phyloP scores from a whole-genome alignment of 2,329 filamentous ascomycete species.

The Bimuria novae-zelandiae region DNA sequence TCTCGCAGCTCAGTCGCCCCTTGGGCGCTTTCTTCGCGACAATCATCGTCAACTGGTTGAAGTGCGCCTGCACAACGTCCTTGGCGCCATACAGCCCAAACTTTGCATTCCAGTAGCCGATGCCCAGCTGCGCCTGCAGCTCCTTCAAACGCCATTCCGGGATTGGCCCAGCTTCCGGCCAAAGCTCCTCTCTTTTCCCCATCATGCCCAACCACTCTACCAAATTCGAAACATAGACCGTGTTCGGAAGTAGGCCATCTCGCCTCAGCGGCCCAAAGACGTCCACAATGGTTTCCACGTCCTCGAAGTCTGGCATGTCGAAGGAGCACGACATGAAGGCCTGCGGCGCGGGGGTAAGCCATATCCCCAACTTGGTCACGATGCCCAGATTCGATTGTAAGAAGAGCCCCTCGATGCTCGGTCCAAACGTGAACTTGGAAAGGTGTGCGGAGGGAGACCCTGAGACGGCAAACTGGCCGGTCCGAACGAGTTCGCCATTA shows the following conservation, averaged over 20 bases:
- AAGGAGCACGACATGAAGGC: slow-evolving; percentile 55
- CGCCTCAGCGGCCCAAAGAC: slow-evolving; percentile 52
- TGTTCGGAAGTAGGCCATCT: slow-evolving; percentile 50
- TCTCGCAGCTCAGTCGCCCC: slow-evolving; percentile 44
- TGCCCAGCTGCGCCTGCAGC: slow-evolving; percentile 48
- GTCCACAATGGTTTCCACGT: slow-evolving; percentile 53
- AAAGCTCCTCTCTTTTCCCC: slow-evolving; percentile 51
- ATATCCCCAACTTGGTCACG: slow-evolving; percentile 48
- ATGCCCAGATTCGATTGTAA: slow-evolving; percentile 59
- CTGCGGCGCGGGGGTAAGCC: slow-evolving; percentile 44
- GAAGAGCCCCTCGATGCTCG: slow-evolving; percentile 53
- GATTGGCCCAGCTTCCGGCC: slow-evolving; percentile 51
- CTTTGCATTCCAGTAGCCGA: slow-evolving; percentile 53
- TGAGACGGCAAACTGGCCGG: slow-evolving; percentile 48
- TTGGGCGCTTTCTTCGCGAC: slow-evolving; percentile 43
- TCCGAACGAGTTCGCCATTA: slow-evolving; percentile 39
- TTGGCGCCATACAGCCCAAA: slow-evolving; percentile 53
- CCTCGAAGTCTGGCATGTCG: slow-evolving; percentile 52
- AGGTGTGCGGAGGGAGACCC: slow-evolving; percentile 48
- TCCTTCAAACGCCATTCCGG: slow-evolving; percentile 53
- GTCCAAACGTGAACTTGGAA: slow-evolving; percentile 45
- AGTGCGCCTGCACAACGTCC: slow-evolving; percentile 52
- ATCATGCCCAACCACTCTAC: slow-evolving; percentile 54
- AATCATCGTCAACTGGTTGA: slow-evolving; percentile 47
- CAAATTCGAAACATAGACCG: slow-evolving; percentile 53